Base-by-base conservation (phyloP, 2,329 filamentous ascomycete species). In the Trichophyton benhamiae region DNA sequence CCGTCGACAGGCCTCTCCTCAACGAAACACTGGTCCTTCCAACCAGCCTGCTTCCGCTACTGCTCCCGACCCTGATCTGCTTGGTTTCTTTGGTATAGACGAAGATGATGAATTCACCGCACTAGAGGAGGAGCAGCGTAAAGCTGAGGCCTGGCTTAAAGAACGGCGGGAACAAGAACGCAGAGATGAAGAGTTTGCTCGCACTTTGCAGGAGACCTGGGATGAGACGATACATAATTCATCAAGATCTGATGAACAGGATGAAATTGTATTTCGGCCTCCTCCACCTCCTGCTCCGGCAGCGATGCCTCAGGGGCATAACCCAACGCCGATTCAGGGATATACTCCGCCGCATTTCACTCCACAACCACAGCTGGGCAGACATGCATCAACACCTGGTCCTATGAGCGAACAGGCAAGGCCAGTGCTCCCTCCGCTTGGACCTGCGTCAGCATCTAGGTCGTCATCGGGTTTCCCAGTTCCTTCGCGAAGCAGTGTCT, bases 131-230 rank as follows among this genome's bases (percentile, higher is more conserved):
- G 72, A 75, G 58, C 68, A 72, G 38, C 64, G 62, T 53, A 65
- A 68, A 61, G 70, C 71, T n/a, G 70, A 73, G 62, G 61, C 66
- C 57, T 72, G 66, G 66, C 63, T 73, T 11, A 57, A 69, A 60
- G 62, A 69, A 41, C 68, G 68, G 17, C 67, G 65, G 49, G 68
- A 71, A 59, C 71, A 74, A 64, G 72, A 73, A 61, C 71, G 68
- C 20, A 68, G 65, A 38, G 75, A 77, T 61, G 73, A 65, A n/a
- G 72, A 72, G 63, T 66, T 73, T 61, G 75, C 76, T 38, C 71
- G 72, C 53, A 69, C 63, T 27, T 66, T 78, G 11, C 71, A 75
- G 64, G 68, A 72, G 30, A 65, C 67, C 57, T 67, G 67, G 63
- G 58, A 66, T 61, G 65, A 67, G 13, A 48, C 63, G 7, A 44